Base-by-base conservation (phyloP, 306 rosid species). In the Quercus cerris region DNA sequence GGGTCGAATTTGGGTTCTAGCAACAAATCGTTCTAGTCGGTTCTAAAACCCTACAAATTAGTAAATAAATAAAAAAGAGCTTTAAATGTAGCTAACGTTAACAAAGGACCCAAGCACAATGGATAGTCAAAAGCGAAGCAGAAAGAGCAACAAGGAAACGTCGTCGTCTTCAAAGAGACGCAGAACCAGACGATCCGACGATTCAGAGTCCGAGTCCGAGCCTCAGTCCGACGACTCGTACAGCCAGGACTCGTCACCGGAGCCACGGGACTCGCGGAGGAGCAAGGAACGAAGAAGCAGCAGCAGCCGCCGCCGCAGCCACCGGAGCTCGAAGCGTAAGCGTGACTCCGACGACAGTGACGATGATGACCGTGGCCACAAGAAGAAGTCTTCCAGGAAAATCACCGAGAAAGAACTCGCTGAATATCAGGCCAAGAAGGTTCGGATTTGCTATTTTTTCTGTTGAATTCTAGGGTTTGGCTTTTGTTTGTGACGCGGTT, bases 351-450 rank as follows among this genome's bases (percentile, higher is more conserved):
- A 66, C 22, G 83, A 77, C 22, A 57, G 72, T 56, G 86, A 86
- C 55, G 85, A 78, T 33, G 84, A 80, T 22, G 88, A 78, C 56
- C 80, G 85, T 15, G 84, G 61, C 67, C 85, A 14, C 38, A 89
- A 75, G 80, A 73, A 30, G 77, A 83, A 58, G 71, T 85, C 91
- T 10, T 87, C 93, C 17, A 94, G 89, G 79, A 74, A 19, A 44
- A 77, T 94, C 54, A 88, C 92, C 0, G 93, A 94, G 58, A 93
- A 91, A 22, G 87, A 89, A 81, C 89, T 94, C 20, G 44, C 86
- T 18, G 97, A 89, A 84, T 94, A 94, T 77, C 13, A 89, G 88
- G 81, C 97, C 15, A 92, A 86, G 87, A 92, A 89, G 78, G 98
- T n/a, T 18, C 4, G 14, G 44, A 67, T 61, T 14, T 57, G 25